These are phyloP conservation scores for Ogataea nonfermentans DNA, from an alignment of 805 yeast genomes.

Conservation along the genomic window DNA sequence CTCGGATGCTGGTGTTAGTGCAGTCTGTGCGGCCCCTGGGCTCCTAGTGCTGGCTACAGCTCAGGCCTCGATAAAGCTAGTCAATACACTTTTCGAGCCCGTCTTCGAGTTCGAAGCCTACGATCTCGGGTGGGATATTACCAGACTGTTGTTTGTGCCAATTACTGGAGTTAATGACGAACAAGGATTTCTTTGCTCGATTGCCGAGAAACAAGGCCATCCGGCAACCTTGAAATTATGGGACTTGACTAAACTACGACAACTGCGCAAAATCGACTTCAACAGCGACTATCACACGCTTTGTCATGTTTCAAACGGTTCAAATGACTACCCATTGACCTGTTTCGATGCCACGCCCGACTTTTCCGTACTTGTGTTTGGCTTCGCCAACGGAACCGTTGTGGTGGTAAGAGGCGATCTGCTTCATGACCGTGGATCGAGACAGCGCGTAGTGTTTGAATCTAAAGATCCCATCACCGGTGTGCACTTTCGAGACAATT, in stretches of 20 bases:
- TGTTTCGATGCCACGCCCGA: constrained; percentile 53
- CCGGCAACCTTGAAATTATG: constrained; percentile 72
- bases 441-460: constrained; percentile 78
- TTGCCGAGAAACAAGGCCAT: constrained; percentile 71
- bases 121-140: constrained; percentile 61
- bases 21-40: constrained; percentile 56
- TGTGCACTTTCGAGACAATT: constrained; percentile 54
- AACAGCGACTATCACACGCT: constrained; percentile 52
- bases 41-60: constrained; percentile 60
- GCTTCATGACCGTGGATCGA: constrained; percentile 82
- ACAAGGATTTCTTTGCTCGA: constrained; percentile 54
- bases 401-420: constrained; percentile 84
- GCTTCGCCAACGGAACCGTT: constrained; percentile 82
- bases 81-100: constrained; percentile 48
- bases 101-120: constrained; percentile 59
- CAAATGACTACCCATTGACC: constrained; percentile 76
- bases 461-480: constrained; percentile 80
- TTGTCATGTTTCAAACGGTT: constrained; percentile 65
- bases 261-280: constrained; percentile 30
- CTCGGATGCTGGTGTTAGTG: constrained; percentile 72
- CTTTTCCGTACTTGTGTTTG: constrained; percentile 67
- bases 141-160: constrained; percentile 48
- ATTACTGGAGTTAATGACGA: constrained; percentile 10
- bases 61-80: constrained; percentile 52
- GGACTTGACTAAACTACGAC: constrained; percentile 56